Base-by-base conservation (phyloP, 2,329 filamentous ascomycete species). In the Sphaerulina vaccinii region DNA sequence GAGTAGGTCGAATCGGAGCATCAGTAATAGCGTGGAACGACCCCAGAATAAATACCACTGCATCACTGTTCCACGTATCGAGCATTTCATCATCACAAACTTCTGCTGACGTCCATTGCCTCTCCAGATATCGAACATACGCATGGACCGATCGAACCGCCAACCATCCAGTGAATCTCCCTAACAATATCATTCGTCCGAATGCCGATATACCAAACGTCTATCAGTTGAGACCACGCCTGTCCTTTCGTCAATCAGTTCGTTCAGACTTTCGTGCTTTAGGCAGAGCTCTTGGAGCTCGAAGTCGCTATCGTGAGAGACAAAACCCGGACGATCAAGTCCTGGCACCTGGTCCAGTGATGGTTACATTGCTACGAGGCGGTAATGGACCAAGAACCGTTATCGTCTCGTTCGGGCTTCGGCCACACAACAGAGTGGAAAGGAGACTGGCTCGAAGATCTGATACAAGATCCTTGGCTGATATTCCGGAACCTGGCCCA, bases 1-100 rank as follows among this genome's bases (percentile, higher is more conserved):
- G 32, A 50, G 47, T 50, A 43, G 38, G 32, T 22, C 18, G 35
- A n/a, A 9, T 23, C 15, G 42, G 27, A 27, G 29, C n/a, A 3
- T 32, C 27, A 32, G 5, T 32, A 13, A 32, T 10, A 13, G 27
- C n/a, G n/a, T n/a, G 9, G 27, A 10, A 10, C 27, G 27, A 32
- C 8, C 11, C n/a, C 10, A 7, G 27, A 32, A 32, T 32, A 7
- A 32, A 32, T 11, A 13, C 5, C 11, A 32, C 27, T 32, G 27
- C 27, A 32, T 32, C 8, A 32, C n/a, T n/a, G n/a, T n/a, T 35
- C 11, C 5, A 35, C 11, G 13, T 6, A 7, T 35, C 32, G 16
- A 35, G 16, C 13, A n/a, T 21, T 38, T 21, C 36, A 21, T 39
- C 16, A 21, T n/a, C 18, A 1, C 37, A 39, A 2, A 32, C 7